Base-by-base conservation (phyloP, 768 basidiomycete genomes). In the Amanita pseudoporphyria region DNA sequence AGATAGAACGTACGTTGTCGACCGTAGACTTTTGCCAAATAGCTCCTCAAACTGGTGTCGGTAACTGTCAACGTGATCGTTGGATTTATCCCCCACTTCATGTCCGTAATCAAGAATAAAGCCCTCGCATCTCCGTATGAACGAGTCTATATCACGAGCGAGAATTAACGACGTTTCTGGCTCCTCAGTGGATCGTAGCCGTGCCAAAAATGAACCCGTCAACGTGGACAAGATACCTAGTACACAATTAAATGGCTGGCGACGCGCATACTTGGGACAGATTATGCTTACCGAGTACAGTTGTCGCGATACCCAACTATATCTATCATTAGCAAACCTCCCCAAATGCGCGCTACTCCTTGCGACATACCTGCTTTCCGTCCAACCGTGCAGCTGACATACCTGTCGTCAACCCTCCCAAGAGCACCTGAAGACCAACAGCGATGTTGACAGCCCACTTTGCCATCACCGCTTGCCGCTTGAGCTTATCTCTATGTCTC, bases 171-270 rank as follows among this genome's bases (percentile, higher is more conserved):
- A 83, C 16, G 72, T 46, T 53, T 87, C 82, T 1, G 86, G 86
- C 56, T 87, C 84, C 32, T 76, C 76, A 0, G 82, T 79, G 7
- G 84, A 82, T 22, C 84, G 77, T 21, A 76, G 71, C 12, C 79
- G 77, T 3, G 84, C 86, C 24, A 88, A 70, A 62, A 82, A 87
- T 1, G 84, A 81, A 13, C 85, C 84, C 13, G 81, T 72, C 16
- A 87, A 16, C 0, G 85, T 88, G 3, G 84, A 63, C 12, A 82
- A 51, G 16, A 79, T 84, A 28, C 86, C 82, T 79, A n/a, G 22
- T 10, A 5, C 3, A 9, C 5, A 16, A 7, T 30, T 37, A 14
- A 18, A 37, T 16, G 9, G 21, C 42, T 14, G 31, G 24, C 6
- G 24, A 44, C 14, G 12, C 7, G 6, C 6, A 37, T 16, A 16